Conservation (phyloP, 495 filamentous ascomycete genomes). For the Mytilinidion resinicola region DNA sequence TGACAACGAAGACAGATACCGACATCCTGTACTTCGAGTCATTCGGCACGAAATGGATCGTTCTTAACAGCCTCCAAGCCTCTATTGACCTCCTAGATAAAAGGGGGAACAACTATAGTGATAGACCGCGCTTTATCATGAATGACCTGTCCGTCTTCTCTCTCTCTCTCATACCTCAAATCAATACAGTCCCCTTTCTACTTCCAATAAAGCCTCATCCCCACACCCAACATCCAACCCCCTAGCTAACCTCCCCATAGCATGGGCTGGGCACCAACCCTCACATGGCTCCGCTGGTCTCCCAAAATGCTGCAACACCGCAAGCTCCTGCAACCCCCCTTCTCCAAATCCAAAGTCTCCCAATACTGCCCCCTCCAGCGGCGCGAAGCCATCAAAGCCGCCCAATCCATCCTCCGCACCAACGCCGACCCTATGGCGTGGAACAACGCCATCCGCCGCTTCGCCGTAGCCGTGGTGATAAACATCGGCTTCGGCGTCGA, state of each 20-base stretch:
- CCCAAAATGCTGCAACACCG: conserved; percentile 44
- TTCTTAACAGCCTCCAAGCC: conserved; percentile 38
- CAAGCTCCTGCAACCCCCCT: conserved; percentile 34
- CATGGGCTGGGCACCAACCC: conserved; percentile 10
- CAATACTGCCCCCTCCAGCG: conserved; percentile 10
- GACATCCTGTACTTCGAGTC: no score
- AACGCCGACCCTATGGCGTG: not conserved
- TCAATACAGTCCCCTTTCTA: no score
- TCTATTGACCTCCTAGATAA: conserved; percentile 42
- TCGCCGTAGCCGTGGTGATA: conserved; percentile 37
- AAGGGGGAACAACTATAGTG: conserved; percentile 41
- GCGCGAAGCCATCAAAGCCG: not conserved
- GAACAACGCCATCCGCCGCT: conserved; percentile 13
- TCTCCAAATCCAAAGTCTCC: conserved; percentile 3
- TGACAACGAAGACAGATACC: no score
- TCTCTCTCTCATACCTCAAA: no score
- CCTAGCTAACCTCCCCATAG: no score
- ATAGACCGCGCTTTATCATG: conserved; percentile 44
- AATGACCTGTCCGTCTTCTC: conserved; percentile 18
- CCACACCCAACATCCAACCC: no score
- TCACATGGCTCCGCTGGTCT: conserved; percentile 44
- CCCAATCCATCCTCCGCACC: not conserved
- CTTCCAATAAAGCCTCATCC: no score
- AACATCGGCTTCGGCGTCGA: conserved; percentile 44
- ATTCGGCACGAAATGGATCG: conserved; percentile 12